Evolutionary conservation across 495 filamentous ascomycete genomes (phyloP).

Genomic region (Aspergillus ostianus): DNA sequence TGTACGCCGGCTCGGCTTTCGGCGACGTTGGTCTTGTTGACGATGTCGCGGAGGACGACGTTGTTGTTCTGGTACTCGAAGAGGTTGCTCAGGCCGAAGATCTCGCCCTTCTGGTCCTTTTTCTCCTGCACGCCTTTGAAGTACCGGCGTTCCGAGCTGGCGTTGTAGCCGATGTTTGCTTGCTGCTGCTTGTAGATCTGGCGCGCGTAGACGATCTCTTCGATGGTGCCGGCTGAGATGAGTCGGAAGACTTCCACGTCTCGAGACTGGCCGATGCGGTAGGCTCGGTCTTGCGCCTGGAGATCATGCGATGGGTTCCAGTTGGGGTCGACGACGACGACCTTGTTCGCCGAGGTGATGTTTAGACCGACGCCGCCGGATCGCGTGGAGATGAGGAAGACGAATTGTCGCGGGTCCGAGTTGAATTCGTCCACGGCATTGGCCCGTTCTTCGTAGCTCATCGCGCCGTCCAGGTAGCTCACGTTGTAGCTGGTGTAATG

Average conservation of each 20-base stretch:
- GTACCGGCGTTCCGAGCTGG: slow-evolving; percentile 86
- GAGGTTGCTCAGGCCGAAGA: slow-evolving; percentile 89
- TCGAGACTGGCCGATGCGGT: slow-evolving; percentile 87
- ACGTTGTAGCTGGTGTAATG: slow-evolving; percentile 87
- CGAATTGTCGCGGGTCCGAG: slow-evolving; percentile 80
- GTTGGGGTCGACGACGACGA: slow-evolving; percentile 95
- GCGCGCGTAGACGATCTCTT: slow-evolving; percentile 94
- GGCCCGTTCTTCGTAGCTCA: slow-evolving; percentile 80
- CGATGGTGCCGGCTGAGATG: slow-evolving; percentile 89
- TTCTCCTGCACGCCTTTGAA: slow-evolving; percentile 93
- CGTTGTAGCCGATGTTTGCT: slow-evolving; percentile 95
- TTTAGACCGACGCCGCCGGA: slow-evolving; percentile 90
- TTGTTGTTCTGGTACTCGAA: slow-evolving; percentile 79
- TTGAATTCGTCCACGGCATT: slow-evolving; percentile 89
- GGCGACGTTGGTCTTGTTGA: slow-evolving; percentile 97
- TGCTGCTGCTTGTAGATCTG: slow-evolving; percentile 99
- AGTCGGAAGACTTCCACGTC: slow-evolving; percentile 97
- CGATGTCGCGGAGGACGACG: slow-evolving; percentile 81
- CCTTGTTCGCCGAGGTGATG: slow-evolving; percentile 97
- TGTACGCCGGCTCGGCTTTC: slow-evolving; percentile 85
- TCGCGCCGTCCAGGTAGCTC: slow-evolving; percentile 84
- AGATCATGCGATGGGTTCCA: slow-evolving; percentile 96
- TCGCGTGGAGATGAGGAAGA: slow-evolving; percentile 93
- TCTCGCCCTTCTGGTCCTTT: slow-evolving; percentile 79
- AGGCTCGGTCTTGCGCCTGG: slow-evolving; percentile 95